Evolutionary conservation across 2,329 filamentous ascomycete species (phyloP), one percentile per base, ranked within the genome.

Genomic region (Hortaea werneckii): DNA sequence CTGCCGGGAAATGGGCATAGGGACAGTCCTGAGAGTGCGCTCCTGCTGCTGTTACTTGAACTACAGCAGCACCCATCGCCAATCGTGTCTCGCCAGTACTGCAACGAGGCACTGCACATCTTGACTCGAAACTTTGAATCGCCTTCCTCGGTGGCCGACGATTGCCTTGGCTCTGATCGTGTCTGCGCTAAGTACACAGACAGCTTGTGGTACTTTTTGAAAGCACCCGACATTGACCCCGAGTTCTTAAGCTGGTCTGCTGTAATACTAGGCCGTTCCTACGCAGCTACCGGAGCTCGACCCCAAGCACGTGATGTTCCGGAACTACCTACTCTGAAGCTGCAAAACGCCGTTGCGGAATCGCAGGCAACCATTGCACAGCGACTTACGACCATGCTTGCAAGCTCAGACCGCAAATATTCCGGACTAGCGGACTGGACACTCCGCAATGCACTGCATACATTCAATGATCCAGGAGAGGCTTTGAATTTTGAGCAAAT

Each of bases 231-330:
- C 67, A 13, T 52, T 9, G 39, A 45, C 40, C 45, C 46, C 2
- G 27, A 12, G 6, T 60, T 61, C 46, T 69, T 87, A 1, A 70
- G 85, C 1, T 98, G 94, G 94, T 85, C 86, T 39, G 89, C 86
- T 3, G 78, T 83, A 51, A 83, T 89, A 2, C 72, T 96, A 39
- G 92, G 94, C 6, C 79, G 87, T 60, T 82, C 87, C 0, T 96
- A 89, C 65, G 81, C 83, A 35, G 77, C 46, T 52, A 64, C 50
- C 55, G 66, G 63, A 7, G 37, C 37, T 11, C 47, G 51, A 29
- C 54, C 58, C 11, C 7, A 29, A 8, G 26, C 29, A n/a, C 27
- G 8, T n/a, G 35, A 44, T 11, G 34, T 11, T 5, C 7, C 9
- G 12, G 34, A 34, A 28, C 37, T 20, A 26, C 35, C 27, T 40